phyloP scores from a whole-genome alignment of 169 alveolate species.

The Eimeria acervulina region DNA sequence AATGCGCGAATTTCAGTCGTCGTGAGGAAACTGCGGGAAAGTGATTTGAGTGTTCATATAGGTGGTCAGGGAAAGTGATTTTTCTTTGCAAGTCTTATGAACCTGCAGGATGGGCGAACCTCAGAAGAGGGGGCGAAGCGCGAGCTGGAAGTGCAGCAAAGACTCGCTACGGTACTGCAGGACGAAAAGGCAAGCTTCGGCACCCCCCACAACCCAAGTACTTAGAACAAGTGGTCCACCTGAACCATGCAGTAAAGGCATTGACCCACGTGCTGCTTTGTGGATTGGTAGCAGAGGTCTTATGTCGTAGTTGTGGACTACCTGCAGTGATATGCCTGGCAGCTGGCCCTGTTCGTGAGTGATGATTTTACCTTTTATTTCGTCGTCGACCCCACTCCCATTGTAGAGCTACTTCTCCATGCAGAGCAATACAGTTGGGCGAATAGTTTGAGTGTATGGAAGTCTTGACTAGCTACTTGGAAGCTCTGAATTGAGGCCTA shows the following conservation, averaged over 20 bases:
- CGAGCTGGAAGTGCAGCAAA: conserved; percentile 46
- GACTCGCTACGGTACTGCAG: conserved; percentile 48
- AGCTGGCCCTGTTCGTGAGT: not conserved
- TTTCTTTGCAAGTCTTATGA: not conserved
- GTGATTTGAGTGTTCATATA: not conserved
- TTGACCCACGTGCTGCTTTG: not conserved
- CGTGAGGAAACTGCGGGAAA: not conserved
- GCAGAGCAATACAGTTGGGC: not conserved
- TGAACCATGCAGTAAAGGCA: not conserved
- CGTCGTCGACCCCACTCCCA: too few species aligned
- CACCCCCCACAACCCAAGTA: not conserved
- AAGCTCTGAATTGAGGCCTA: not conserved
- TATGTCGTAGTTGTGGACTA: not conserved
- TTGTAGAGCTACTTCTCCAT: too few species aligned
- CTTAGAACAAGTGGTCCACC: not conserved
- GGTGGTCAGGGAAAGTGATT: not conserved
- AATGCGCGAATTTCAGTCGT: not conserved
- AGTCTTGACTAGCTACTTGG: not conserved
- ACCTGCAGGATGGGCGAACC: conserved; percentile 70
- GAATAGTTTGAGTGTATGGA: not conserved
- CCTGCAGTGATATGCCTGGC: not conserved
- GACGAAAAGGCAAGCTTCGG: conserved; percentile 68
- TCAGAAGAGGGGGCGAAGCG: conserved; percentile 61
- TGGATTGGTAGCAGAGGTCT: not conserved
- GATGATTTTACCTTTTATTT: not conserved